Conservation (phyloP, 2,329 filamentous ascomycete species). For the Hyphodiscus sp. region DNA sequence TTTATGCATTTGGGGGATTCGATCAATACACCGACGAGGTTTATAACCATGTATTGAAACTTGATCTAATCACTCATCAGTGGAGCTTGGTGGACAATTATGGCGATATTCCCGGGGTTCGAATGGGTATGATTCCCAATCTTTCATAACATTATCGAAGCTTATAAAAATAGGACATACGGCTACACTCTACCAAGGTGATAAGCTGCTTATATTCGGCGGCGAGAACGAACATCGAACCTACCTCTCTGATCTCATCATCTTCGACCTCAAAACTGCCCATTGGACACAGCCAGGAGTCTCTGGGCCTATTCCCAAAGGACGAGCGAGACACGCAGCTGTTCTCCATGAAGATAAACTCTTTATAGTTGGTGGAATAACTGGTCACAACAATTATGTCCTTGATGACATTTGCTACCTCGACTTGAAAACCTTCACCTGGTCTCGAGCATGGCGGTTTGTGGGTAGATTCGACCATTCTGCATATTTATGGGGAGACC, state of each 20-base stretch:
- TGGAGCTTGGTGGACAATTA: constrained; percentile 98
- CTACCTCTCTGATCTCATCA: constrained; percentile 90
- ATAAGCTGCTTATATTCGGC: constrained; percentile 94
- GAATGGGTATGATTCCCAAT: constrained; percentile 66
- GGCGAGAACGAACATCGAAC: constrained; percentile 97
- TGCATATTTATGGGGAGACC: constrained; percentile 84
- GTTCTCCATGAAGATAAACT: constrained; percentile 92
- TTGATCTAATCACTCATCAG: constrained; percentile 81
- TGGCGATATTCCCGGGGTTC: constrained; percentile 91
- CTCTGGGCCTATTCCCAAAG: constrained; percentile 76
- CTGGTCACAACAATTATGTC: constrained; percentile 84
- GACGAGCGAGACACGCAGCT: constrained; percentile 85
- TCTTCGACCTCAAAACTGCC: constrained; percentile 90
- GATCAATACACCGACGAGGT: constrained; percentile 98
- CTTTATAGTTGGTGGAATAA: constrained; percentile 93
- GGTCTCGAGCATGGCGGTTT: constrained; percentile 94
- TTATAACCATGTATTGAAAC: constrained; percentile 90
- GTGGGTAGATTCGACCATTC: constrained; percentile 93
- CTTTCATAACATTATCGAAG: neutral
- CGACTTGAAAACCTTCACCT: constrained; percentile 94
- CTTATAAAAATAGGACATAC: constrained; percentile 64
- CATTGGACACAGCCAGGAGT: constrained; percentile 93
- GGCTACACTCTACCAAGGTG: constrained; percentile 84
- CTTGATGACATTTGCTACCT: constrained; percentile 95
- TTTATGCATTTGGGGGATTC: constrained; percentile 97